Evolutionary conservation across 2,329 filamentous ascomycete species (phyloP).

Genomic region (Pezicula neosporulosa): DNA sequence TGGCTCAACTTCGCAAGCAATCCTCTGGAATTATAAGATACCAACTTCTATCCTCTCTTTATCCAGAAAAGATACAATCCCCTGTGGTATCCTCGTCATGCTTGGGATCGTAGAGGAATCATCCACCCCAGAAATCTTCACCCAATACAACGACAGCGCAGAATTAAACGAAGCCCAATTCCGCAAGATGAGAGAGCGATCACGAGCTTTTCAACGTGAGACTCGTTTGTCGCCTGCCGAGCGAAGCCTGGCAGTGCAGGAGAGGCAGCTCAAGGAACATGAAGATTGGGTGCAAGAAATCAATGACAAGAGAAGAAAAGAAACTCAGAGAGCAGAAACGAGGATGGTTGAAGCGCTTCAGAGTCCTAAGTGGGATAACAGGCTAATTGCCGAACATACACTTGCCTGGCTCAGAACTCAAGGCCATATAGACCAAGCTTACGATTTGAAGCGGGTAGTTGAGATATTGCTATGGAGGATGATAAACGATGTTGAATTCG

Average conservation of each 20-base stretch:
- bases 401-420: slow-evolving; percentile 41
- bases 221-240: slow-evolving; percentile 38
- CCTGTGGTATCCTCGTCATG: slow-evolving; percentile 57
- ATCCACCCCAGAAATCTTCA: slow-evolving; percentile 53
- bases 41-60: slow-evolving; percentile 49
- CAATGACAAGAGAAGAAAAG: slow-evolving; percentile 36
- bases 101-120: slow-evolving; percentile 45
- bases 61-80: slow-evolving; percentile 48
- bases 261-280: slow-evolving; percentile 38
- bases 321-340: slow-evolving; percentile 41
- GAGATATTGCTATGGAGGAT: slow-evolving; percentile 48
- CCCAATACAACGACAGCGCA: slow-evolving; percentile 33
- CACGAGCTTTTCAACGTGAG: slow-evolving; percentile 40
- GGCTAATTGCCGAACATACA: slow-evolving; percentile 40
- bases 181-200: slow-evolving; percentile 36
- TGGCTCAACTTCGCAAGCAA: slow-evolving; percentile 48
- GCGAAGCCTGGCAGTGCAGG: slow-evolving; percentile 36
- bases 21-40: slow-evolving; percentile 59
- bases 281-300: slow-evolving; percentile 44
- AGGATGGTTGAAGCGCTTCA: slow-evolving; percentile 47
- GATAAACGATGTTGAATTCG: slow-evolving; percentile 44
- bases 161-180: slow-evolving; percentile 34
- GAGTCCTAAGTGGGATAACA: slow-evolving; percentile 49
- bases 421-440: slow-evolving; percentile 20
- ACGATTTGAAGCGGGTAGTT: slow-evolving; percentile 36